These are phyloP conservation scores for Trametes punicea DNA, from an alignment of 768 basidiomycete genomes.

Conservation along the genomic window DNA sequence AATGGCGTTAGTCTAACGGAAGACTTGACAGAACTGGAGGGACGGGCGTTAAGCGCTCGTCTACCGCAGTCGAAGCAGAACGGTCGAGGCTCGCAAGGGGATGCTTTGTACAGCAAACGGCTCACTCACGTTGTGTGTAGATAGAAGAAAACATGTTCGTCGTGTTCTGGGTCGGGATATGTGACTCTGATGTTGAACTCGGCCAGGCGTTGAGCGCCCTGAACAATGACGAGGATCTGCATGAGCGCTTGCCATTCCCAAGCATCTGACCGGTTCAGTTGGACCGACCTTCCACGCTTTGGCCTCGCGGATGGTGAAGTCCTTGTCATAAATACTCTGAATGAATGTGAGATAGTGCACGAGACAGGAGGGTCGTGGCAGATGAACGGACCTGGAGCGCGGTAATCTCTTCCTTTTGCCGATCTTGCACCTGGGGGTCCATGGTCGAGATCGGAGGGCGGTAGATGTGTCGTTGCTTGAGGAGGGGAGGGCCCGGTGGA, in stretches of 20 bases:
- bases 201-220: conserved; percentile 68
- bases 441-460: conserved; percentile 39
- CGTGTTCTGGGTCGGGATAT: conserved; percentile 57
- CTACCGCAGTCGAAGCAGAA: too few species aligned
- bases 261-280: neutral
- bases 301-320: conserved; percentile 71
- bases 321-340: conserved; percentile 70
- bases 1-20: too few species aligned
- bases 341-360: neutral
- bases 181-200: conserved; percentile 75
- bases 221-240: neutral
- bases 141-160: conserved; percentile 58
- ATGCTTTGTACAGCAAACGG: too few species aligned
- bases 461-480: conserved; percentile 45
- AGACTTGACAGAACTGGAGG: too few species aligned
- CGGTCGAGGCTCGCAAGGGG: too few species aligned
- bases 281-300: conserved; percentile 77
- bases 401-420: conserved; percentile 67
- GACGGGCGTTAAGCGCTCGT: too few species aligned
- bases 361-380: neutral
- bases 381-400: conserved; percentile 45
- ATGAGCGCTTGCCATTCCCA: neutral
- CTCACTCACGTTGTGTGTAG: conserved; percentile 64
- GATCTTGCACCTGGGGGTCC: conserved; percentile 67
- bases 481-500: conserved; percentile 61